Evolutionary conservation across 148 eudicot genomes (phyloP).

Genomic region (Chenopodium formosanum): DNA sequence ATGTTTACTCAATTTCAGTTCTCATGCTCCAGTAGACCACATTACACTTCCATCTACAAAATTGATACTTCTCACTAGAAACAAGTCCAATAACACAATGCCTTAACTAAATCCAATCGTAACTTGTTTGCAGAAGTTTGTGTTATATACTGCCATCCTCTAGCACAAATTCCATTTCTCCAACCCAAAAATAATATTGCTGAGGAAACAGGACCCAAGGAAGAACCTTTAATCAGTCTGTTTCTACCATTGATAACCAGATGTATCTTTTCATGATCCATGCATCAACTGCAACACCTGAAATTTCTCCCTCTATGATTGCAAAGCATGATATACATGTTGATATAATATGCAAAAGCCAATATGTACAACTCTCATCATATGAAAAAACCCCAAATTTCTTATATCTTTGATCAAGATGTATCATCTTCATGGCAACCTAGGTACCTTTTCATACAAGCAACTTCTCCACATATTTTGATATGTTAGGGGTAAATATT

Average conservation of each 20-base stretch:
- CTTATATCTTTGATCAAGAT: too few relatives aligned
- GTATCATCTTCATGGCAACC: too few relatives aligned
- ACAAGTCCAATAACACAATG: background rate
- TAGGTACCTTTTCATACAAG: too few relatives aligned
- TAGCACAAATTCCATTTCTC: background rate
- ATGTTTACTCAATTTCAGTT: background rate
- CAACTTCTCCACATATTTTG: too few relatives aligned
- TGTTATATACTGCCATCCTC: background rate
- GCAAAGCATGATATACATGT: too few relatives aligned
- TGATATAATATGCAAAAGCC: background rate
- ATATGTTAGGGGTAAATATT: too few relatives aligned
- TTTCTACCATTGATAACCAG: too few relatives aligned
- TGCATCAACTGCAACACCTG: too few relatives aligned
- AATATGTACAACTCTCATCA: background rate
- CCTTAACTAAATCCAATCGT: background rate
- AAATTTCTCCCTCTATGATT: too few relatives aligned
- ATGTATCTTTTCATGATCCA: too few relatives aligned
- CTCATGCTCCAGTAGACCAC: background rate
- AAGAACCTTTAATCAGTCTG: too few relatives aligned
- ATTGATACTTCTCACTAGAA: background rate
- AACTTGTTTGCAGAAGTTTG: background rate
- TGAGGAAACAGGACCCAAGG: too few relatives aligned
- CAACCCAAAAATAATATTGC: background rate
- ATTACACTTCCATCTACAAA: background rate
- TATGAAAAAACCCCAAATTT: background rate